Evolutionary conservation across 2,329 filamentous ascomycete species (phyloP).

Genomic region (Hymenoscyphus salicellus): DNA sequence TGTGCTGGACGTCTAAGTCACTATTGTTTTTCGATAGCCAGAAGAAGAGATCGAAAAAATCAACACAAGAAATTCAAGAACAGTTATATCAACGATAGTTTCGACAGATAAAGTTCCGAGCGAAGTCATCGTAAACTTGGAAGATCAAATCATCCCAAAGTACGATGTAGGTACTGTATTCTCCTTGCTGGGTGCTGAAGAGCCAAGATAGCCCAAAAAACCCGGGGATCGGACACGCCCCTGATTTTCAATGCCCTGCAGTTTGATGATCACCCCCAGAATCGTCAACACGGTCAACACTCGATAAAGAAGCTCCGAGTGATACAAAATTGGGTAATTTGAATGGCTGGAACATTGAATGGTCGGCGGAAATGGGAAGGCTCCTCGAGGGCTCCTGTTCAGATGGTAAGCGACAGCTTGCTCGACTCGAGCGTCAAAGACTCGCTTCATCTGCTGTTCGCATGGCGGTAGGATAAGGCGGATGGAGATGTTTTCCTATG

Average conservation of each 20-base stretch:
- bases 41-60: not conserved
- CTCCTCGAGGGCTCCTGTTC: not conserved
- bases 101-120: too few relatives aligned
- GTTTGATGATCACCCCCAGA: not conserved
- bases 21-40: too few relatives aligned
- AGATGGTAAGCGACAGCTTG: not conserved
- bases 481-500: not conserved
- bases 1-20: not conserved
- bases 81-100: not conserved
- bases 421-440: too few relatives aligned
- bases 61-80: not conserved
- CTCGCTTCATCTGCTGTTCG: not conserved
- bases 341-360: constrained; percentile 2
- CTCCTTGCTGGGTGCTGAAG: not conserved
- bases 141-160: not conserved
- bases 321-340: constrained; percentile 13
- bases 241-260: constrained; percentile 5
- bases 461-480: not conserved
- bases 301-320: not conserved
- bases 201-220: not conserved
- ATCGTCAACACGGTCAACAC: not conserved
- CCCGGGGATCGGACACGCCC: constrained; percentile 4
- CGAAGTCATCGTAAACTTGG: too few relatives aligned
- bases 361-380: not conserved
- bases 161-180: not conserved